Percentiles rank a stretch among this genome's conserved stretches.
Evolutionary conservation across 148 eudicot species (phyloP).

Genomic region (Bassia scoparia): DNA sequence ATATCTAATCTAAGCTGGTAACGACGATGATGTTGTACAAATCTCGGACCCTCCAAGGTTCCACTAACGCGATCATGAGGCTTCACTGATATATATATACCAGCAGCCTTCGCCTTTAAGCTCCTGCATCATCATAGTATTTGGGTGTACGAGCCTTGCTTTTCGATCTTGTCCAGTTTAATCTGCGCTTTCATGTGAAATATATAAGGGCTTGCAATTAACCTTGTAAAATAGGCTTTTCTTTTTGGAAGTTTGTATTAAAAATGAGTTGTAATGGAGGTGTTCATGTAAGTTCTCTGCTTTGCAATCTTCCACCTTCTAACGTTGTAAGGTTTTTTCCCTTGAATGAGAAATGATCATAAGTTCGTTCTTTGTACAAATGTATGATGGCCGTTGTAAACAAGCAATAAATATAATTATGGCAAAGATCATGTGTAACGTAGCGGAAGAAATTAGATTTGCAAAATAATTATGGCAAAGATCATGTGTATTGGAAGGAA

Average conservation of each 20-base stretch:
- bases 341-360: background rate
- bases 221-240: conserved; percentile 18
- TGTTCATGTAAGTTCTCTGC: conserved; percentile 6
- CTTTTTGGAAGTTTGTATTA: background rate
- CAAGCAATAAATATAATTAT: too few species aligned
- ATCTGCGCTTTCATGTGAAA: background rate
- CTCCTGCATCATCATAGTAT: background rate
- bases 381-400: background rate
- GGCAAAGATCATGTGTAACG: too few species aligned
- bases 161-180: background rate
- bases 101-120: conserved; percentile 1
- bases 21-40: background rate
- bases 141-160: conserved; percentile 12
- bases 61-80: conserved; percentile 1
- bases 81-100: conserved; percentile 3
- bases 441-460: too few species aligned
- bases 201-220: background rate
- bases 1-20: conserved; percentile 30
- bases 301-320: background rate
- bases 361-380: conserved; percentile 11
- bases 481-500: too few species aligned
- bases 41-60: background rate
- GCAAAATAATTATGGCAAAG: too few species aligned
- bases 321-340: conserved; percentile 15
- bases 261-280: conserved; percentile 7